phyloP scores from a whole-genome alignment of 768 basidiomycete genomes.

The Leucosporidium scottii region DNA sequence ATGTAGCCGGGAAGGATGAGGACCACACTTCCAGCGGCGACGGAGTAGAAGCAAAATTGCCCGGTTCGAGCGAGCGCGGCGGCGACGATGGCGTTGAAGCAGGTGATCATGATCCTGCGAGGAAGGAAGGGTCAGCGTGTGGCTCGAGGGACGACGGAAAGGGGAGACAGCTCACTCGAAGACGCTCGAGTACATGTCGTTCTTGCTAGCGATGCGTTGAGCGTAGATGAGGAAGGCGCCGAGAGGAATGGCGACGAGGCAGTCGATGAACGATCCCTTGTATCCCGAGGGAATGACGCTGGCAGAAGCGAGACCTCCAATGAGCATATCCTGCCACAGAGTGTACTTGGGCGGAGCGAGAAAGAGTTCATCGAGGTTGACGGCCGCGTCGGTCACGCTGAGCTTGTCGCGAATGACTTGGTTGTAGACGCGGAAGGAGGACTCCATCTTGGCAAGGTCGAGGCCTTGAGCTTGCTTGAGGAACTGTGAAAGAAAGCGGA shows the following conservation, averaged over 20 bases:
- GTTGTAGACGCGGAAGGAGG: constrained; percentile 29
- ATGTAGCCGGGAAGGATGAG: constrained; percentile 56
- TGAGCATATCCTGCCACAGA: constrained; percentile 54
- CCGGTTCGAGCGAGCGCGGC: constrained; percentile 61
- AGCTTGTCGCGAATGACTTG: constrained; percentile 60
- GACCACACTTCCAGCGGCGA: constrained; percentile 68
- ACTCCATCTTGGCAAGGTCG: constrained; percentile 65
- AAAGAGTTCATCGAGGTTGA: constrained; percentile 66
- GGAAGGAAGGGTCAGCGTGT: too few relatives aligned
- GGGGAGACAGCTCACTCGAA: constrained; percentile 49
- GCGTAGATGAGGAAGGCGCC: constrained; percentile 68
- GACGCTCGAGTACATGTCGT: constrained; percentile 68
- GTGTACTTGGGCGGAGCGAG: constrained; percentile 46
- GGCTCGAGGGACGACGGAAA: too few relatives aligned
- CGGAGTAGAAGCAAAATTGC: constrained; percentile 68
- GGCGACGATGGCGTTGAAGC: constrained; percentile 69
- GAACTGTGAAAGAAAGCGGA: constrained; percentile 12
- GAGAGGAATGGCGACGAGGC: constrained; percentile 59
- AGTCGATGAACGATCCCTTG: constrained; percentile 68
- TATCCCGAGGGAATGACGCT: constrained; percentile 46
- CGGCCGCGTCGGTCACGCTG: constrained; percentile 63
- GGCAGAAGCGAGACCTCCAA: constrained; percentile 55
- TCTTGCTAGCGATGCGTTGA: constrained; percentile 57
- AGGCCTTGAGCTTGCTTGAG: constrained; percentile 46
- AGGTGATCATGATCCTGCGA: constrained; percentile 56